Conservation (phyloP, 2,329 filamentous ascomycete species). For the Sporothrix luriei region DNA sequence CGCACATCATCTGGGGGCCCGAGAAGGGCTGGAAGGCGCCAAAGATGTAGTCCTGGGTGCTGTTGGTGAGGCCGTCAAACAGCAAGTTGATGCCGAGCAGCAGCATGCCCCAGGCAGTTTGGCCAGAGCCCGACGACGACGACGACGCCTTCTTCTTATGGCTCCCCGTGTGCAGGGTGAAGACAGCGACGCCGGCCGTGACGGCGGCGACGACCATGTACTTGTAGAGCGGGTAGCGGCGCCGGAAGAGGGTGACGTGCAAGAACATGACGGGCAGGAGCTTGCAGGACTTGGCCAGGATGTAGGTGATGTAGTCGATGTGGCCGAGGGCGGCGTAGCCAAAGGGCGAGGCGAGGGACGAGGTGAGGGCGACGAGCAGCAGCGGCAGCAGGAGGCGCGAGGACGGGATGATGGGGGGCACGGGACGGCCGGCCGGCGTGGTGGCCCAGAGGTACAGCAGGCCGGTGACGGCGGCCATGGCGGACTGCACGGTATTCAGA, state of each 20-base stretch:
- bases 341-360: constrained; percentile 88
- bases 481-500: constrained; percentile 92
- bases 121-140: constrained; percentile 45
- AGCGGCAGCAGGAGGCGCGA: constrained; percentile 74
- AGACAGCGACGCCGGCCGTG: constrained; percentile 88
- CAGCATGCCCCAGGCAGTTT: constrained; percentile 76
- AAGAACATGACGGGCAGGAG: constrained; percentile 98
- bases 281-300: constrained; percentile 97
- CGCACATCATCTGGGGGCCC: constrained; percentile 99
- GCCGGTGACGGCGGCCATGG: constrained; percentile 81
- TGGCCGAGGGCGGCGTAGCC: constrained; percentile 90
- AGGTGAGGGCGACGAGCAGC: constrained; percentile 81
- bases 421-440: constrained; percentile 54
- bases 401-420: constrained; percentile 74
- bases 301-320: constrained; percentile 97
- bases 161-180: constrained; percentile 80
- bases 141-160: constrained; percentile 47
- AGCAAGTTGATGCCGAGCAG: constrained; percentile 86
- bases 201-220: constrained; percentile 91
- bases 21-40: constrained; percentile 74
- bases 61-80: constrained; percentile 95
- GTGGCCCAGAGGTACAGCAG: constrained; percentile 75
- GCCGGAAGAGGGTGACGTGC: constrained; percentile 87
- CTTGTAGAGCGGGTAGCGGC: constrained; percentile 91
- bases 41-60: constrained; percentile 95